phyloP scores from a whole-genome alignment of 2,329 filamentous ascomycete species.

The Cladophialophora psammophila region DNA sequence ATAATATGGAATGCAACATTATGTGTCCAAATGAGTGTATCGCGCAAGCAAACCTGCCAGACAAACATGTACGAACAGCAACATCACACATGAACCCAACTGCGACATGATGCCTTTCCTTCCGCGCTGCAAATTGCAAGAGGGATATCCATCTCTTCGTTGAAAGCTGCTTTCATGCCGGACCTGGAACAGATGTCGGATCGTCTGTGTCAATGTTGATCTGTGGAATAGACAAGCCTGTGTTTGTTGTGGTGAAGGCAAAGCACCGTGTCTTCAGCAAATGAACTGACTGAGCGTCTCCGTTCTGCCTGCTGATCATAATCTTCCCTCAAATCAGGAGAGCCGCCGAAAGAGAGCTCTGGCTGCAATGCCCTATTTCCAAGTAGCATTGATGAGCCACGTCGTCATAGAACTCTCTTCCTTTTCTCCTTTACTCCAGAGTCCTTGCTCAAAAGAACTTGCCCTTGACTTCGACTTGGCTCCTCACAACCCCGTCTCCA shows the following conservation, averaged over 20 bases:
- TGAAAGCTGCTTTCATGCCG: not conserved
- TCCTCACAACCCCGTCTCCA: slow-evolving; percentile 38
- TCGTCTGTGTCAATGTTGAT: not conserved
- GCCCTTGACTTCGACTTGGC: slow-evolving; percentile 34
- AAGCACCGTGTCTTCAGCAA: not conserved
- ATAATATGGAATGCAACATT: no score
- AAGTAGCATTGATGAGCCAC: not conserved
- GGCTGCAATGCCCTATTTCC: not conserved
- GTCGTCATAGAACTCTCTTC: not conserved
- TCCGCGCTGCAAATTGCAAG: not conserved
- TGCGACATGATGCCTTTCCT: not conserved
- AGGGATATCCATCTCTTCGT: not conserved
- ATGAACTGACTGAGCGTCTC: not conserved
- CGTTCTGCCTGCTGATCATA: not conserved
- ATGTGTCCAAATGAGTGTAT: no score
- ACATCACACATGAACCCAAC: no score
- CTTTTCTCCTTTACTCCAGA: not conserved
- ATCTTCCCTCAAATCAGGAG: not conserved
- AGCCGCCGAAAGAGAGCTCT: not conserved
- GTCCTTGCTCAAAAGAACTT: slow-evolving; percentile 38
- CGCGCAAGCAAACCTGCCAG: no score
- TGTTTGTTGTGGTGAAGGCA: slow-evolving; percentile 3
- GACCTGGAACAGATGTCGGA: not conserved
- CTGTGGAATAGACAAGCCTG: not conserved
- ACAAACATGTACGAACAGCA: no score